Evolutionary conservation across 208 protist genomes (phyloP).

Genomic region (Plasmodiophora brassicae): DNA sequence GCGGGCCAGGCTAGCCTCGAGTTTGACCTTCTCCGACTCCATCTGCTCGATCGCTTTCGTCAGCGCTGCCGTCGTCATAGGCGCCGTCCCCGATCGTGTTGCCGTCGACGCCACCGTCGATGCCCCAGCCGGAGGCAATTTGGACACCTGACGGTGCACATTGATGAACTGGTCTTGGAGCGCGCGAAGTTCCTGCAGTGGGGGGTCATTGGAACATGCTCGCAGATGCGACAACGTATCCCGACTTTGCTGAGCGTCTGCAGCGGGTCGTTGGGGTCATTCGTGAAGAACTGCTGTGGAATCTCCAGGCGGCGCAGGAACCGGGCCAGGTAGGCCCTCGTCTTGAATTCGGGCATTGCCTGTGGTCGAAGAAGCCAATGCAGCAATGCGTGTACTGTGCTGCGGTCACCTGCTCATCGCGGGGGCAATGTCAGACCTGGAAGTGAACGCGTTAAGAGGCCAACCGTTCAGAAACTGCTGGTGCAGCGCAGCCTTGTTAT

Average conservation of each 20-base stretch:
- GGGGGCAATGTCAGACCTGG: not conserved
- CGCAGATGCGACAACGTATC: too few species aligned
- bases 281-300: constrained; percentile 15
- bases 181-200: not conserved
- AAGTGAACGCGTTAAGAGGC: not conserved
- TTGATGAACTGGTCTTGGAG: not conserved
- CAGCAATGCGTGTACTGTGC: not conserved
- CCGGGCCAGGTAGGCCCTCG: not conserved
- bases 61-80: not conserved
- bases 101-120: not conserved
- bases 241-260: not conserved
- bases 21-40: constrained; percentile 13
- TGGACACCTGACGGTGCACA: not conserved
- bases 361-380: constrained; percentile 3
- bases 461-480: not conserved
- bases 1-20: not conserved
- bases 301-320: not conserved
- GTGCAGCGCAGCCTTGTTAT: not conserved
- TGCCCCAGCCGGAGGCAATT: not conserved
- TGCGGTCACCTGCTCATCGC: not conserved
- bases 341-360: constrained; percentile 24
- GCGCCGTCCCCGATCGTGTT: too few species aligned
- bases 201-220: too few species aligned
- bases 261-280: not conserved
- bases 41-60: constrained; percentile 26